These are phyloP conservation scores for Globisporangium uncinulatum DNA, from an alignment of 352 stramenopile genomes.

Conservation along the genomic window DNA sequence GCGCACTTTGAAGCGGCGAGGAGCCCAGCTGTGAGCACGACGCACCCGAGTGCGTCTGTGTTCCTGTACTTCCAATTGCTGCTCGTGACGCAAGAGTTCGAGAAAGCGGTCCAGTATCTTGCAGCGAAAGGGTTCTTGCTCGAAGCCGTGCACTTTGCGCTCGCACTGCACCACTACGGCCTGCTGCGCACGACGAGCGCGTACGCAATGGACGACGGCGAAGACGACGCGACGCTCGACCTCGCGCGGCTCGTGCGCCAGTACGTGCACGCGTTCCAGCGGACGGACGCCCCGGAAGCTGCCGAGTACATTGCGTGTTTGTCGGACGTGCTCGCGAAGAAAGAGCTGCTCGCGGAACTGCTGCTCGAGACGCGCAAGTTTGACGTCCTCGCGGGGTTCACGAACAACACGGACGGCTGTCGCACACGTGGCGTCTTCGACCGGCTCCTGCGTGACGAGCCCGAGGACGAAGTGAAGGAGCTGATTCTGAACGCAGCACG, in stretches of 20 bases:
- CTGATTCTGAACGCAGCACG: conserved; percentile 65
- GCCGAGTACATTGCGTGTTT: conserved; percentile 80
- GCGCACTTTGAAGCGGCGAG: conserved; percentile 54
- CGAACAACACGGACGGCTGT: conserved; percentile 77
- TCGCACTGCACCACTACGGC: conserved; percentile 77
- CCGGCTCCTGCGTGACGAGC: conserved; percentile 62
- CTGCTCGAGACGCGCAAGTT: conserved; percentile 81
- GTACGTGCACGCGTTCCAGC: conserved; percentile 81
- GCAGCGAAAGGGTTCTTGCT: conserved; percentile 68
- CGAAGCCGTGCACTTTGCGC: conserved; percentile 76
- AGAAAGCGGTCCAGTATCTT: conserved; percentile 78
- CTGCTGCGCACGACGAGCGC: conserved; percentile 58
- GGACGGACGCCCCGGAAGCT: conserved; percentile 65
- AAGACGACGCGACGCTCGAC: conserved; percentile 66
- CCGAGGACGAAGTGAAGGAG: conserved; percentile 71
- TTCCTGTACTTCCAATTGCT: conserved; percentile 84
- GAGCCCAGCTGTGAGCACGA: neutral
- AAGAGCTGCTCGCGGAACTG: conserved; percentile 65
- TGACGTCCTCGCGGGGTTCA: conserved; percentile 70
- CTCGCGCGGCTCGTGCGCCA: conserved; percentile 76
- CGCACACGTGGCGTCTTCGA: conserved; percentile 74
- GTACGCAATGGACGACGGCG: conserved; percentile 44
- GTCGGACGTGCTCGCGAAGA: conserved; percentile 50
- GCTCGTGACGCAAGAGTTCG: conserved; percentile 73
- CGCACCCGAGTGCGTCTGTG: conserved; percentile 27